Conservation (phyloP, 2,329 filamentous ascomycete species). For the Cordyceps javanica region DNA sequence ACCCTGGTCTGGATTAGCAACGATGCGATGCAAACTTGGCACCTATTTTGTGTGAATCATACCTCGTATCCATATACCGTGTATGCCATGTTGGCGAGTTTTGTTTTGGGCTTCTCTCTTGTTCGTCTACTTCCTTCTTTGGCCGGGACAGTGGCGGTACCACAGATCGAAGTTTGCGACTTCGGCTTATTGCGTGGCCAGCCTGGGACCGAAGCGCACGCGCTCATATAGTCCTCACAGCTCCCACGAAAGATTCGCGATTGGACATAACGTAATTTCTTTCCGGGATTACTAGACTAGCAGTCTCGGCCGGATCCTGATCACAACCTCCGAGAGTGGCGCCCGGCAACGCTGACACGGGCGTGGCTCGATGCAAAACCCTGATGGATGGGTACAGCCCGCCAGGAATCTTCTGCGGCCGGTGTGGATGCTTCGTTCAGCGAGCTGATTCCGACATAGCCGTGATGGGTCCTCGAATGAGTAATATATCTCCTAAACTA, state of each 20-base stretch:
- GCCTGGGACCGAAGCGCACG: neutral
- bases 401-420: neutral
- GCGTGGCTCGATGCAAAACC: neutral
- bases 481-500: neutral
- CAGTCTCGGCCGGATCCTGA: neutral
- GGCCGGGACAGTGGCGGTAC: neutral
- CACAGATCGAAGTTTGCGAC: neutral
- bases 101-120: neutral
- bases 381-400: neutral
- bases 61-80: conserved; percentile 3
- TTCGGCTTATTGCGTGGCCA: neutral
- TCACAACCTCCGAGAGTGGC: neutral
- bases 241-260: neutral
- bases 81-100: neutral
- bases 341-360: neutral
- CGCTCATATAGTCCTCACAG: neutral
- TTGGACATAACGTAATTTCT: neutral
- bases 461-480: neutral
- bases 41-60: neutral
- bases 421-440: neutral
- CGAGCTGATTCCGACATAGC: neutral
- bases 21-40: too few species aligned
- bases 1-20: neutral
- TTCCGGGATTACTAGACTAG: neutral
- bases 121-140: neutral